These are phyloP conservation scores for Acorus gramineus DNA, from an alignment of 106 monocot species.

Conservation along the genomic window DNA sequence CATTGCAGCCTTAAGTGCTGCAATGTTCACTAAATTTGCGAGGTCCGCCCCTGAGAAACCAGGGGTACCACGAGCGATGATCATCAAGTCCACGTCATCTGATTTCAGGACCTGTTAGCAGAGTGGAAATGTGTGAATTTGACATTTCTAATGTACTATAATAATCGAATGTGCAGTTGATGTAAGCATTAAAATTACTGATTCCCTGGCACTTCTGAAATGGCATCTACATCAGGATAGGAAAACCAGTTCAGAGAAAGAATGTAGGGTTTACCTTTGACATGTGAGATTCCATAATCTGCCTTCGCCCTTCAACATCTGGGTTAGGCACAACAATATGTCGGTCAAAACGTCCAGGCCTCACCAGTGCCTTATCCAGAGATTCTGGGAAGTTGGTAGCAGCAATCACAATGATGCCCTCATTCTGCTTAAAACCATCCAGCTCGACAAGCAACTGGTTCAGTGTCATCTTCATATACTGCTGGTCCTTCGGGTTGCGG, in stretches of 20 bases:
- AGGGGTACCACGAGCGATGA: conserved; percentile 89
- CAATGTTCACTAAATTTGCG: conserved; percentile 89
- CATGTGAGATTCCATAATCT: conserved; percentile 95
- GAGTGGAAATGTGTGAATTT: not conserved
- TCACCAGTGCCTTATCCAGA: conserved; percentile 88
- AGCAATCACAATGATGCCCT: conserved; percentile 97
- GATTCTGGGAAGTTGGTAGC: conserved; percentile 98
- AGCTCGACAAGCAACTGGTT: conserved; percentile 97
- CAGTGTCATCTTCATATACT: conserved; percentile 99
- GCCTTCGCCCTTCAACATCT: conserved; percentile 89
- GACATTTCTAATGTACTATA: too few species aligned
- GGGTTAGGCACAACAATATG: conserved; percentile 98
- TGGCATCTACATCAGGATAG: too few species aligned
- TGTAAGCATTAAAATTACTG: too few species aligned
- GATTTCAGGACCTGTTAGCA: conserved; percentile 59
- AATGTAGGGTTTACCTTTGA: conserved; percentile 48
- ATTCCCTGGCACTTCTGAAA: too few species aligned
- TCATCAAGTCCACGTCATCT: conserved; percentile 88
- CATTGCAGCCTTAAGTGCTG: conserved; percentile 96
- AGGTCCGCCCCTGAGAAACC: conserved; percentile 98
- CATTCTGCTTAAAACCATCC: conserved; percentile 99
- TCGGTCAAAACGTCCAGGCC: conserved; percentile 96
- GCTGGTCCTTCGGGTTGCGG: conserved; percentile 98
- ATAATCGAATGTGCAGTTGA: too few species aligned
- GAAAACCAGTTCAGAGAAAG: too few species aligned